Evolutionary conservation across 768 basidiomycete species (phyloP), one percentile per base, ranked within the genome.

Genomic region (Pulveroboletus frians): DNA sequence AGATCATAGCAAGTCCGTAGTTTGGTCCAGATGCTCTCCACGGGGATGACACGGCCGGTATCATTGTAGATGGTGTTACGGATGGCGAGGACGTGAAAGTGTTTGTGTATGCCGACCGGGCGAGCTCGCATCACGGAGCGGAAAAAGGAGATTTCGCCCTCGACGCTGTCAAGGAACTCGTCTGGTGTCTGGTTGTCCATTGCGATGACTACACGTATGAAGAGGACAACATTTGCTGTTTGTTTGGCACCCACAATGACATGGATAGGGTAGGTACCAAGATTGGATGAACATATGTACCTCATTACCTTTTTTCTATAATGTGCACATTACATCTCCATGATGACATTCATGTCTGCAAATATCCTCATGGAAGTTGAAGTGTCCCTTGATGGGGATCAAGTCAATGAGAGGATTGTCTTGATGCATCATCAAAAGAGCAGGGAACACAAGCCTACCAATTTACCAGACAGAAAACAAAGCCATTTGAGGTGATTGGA

Each of bases 121-220:
- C 91, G 76, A 15, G 88, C 79, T 39, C 82, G 82, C 78, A 87
- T 88, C 45, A 91, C 73, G 7, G 87, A 85, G 43, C 85, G 80
- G 64, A 92, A 92, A 69, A 93, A 86, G 9, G 86, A 76, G 40
- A 91, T 88, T 66, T 93, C 91, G 35, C 91, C 91, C 57, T 84
- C 81, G 46, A 89, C 78, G 7, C 79, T 81, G 61, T 84, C 76
- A 35, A 92, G 79, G 61, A 85, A 83, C 29, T 64, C 66, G 13
- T 56, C 49, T 26, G 63, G 60, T 6, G 60, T 64, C 40, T 66
- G 62, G 43, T 62, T 57, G 53, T 65, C 65, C 64, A 65, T 66
- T 29, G 41, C 31, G 32, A 41, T 37, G 46, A 39, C 36, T 36
- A 35, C 5, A 14, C 6, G 6, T 10, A 14, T 20, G 32, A 17